These are phyloP conservation scores for Ophiosphaerella korrae DNA, from an alignment of 2,329 filamentous ascomycete species.

Conservation along the genomic window DNA sequence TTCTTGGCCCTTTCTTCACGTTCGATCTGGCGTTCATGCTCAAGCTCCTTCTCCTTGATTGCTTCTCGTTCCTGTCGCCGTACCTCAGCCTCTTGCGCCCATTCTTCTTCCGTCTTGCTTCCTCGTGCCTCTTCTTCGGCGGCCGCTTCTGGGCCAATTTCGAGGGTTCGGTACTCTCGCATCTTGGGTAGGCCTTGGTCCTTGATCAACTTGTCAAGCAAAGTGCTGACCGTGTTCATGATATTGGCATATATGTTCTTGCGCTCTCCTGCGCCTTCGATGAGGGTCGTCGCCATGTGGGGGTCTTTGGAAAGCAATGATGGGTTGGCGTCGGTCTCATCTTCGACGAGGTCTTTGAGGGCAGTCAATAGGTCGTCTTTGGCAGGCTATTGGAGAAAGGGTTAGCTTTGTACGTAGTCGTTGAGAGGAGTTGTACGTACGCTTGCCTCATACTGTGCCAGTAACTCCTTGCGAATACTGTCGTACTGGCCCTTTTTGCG, in stretches of 20 bases:
- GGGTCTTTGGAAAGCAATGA: slow-evolving; percentile 74
- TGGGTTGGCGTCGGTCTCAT: slow-evolving; percentile 76
- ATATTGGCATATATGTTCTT: slow-evolving; percentile 76
- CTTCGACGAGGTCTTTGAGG: slow-evolving; percentile 71
- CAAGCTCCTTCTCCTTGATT: slow-evolving; percentile 64
- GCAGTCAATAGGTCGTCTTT: slow-evolving; percentile 69
- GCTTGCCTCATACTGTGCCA: slow-evolving; percentile 73
- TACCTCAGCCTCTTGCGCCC: slow-evolving; percentile 68
- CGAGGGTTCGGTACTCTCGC: slow-evolving; percentile 68
- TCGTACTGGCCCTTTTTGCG: slow-evolving; percentile 89
- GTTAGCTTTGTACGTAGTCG: slow-evolving; percentile 4
- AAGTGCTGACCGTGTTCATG: slow-evolving; percentile 67
- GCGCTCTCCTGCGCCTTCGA: slow-evolving; percentile 78
- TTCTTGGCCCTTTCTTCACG: slow-evolving; percentile 60
- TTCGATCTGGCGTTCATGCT: slow-evolving; percentile 63
- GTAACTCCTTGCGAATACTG: slow-evolving; percentile 74
- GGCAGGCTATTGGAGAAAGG: slow-evolving; percentile 61
- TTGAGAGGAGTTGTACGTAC: slow-evolving; percentile 52
- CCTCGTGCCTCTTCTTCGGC: slow-evolving; percentile 68
- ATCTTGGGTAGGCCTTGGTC: slow-evolving; percentile 70
- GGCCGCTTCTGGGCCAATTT: slow-evolving; percentile 73
- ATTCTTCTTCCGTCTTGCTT: slow-evolving; percentile 74
- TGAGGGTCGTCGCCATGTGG: slow-evolving; percentile 73
- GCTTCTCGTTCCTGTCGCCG: slow-evolving; percentile 66
- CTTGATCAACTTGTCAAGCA: slow-evolving; percentile 68